A percentile compares a stretch with the other conserved stretches of the same genome.
Evolutionary conservation across 2,329 filamentous ascomycete species (phyloP).

Genomic region (Alternaria longipes): DNA sequence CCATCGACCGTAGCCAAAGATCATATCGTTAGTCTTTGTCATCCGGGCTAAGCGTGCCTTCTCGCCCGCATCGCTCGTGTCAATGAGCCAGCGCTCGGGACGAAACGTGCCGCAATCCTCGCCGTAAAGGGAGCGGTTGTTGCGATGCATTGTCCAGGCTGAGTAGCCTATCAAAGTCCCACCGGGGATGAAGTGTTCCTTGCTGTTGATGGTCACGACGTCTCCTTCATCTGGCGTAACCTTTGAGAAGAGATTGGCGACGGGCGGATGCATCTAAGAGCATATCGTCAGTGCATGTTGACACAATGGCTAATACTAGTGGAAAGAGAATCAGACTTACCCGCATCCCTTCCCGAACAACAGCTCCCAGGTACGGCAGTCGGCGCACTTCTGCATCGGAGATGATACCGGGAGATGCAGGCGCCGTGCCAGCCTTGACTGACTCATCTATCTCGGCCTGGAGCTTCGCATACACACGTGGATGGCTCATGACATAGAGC

Average conservation of each 20-base stretch:
- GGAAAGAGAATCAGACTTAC: conserved; percentile 4
- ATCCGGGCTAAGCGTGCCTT: conserved; percentile 42
- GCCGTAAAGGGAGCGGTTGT: conserved; percentile 43
- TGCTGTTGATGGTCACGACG: conserved; percentile 36
- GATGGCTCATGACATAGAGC: conserved; percentile 63
- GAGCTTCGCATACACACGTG: conserved; percentile 57
- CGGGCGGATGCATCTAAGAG: conserved; percentile 53
- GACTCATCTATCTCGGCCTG: conserved; percentile 58
- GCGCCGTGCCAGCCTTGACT: conserved; percentile 46
- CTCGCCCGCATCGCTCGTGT: conserved; percentile 28
- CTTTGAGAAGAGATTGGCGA: conserved; percentile 45
- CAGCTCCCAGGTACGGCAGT: conserved; percentile 58
- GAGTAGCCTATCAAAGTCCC: conserved; percentile 48
- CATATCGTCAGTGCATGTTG: background rate
- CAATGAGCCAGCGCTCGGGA: conserved; percentile 60
- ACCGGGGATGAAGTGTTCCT: conserved; percentile 46
- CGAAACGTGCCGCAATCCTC: conserved; percentile 58
- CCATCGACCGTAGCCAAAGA: conserved; percentile 51
- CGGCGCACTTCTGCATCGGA: conserved; percentile 56
- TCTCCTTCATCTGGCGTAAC: conserved; percentile 46
- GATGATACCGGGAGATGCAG: conserved; percentile 54
- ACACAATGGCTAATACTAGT: background rate
- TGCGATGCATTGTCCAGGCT: conserved; percentile 45
- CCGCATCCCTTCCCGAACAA: conserved; percentile 59
- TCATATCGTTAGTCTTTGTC: conserved; percentile 45